phyloP scores from a whole-genome alignment of 2,329 filamentous ascomycete genomes.

The Fusarium subtropicale region DNA sequence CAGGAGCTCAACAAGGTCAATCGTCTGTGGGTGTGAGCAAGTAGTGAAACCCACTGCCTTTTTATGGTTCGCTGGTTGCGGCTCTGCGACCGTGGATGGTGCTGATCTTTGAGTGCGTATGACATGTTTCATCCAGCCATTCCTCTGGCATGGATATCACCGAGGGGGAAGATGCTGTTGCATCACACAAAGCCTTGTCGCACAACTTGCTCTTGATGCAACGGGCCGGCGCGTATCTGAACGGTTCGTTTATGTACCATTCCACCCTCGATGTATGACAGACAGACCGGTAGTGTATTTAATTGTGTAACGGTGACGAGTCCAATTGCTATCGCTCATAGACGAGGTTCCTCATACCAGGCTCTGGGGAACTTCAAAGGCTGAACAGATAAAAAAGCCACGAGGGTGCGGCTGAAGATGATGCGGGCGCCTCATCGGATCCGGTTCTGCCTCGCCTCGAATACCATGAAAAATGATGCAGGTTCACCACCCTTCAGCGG shows the following conservation, averaged over 20 bases:
- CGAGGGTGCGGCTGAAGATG: background rate
- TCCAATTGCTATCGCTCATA: background rate
- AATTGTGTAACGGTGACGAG: background rate
- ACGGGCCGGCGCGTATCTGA: background rate
- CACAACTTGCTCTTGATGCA: background rate
- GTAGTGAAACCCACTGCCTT: background rate
- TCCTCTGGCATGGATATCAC: background rate
- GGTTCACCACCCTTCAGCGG: background rate
- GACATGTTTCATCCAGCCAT: background rate
- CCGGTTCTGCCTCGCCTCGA: background rate
- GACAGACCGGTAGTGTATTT: background rate
- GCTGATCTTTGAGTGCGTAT: background rate
- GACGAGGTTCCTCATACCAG: background rate
- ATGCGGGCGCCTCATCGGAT: background rate
- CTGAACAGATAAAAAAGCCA: background rate
- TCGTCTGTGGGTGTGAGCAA: background rate
- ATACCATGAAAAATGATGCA: background rate
- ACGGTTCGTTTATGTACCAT: background rate
- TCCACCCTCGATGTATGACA: background rate
- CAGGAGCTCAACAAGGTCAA: background rate
- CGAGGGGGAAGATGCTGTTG: background rate
- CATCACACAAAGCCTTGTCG: background rate
- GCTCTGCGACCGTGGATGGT: background rate
- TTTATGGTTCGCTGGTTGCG: slow-evolving; percentile 20
- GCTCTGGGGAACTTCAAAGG: background rate